Evolutionary conservation across 257 asterid genomes (phyloP), one percentile per base, ranked within the genome.

Genomic region (Eucommia ulmoides): DNA sequence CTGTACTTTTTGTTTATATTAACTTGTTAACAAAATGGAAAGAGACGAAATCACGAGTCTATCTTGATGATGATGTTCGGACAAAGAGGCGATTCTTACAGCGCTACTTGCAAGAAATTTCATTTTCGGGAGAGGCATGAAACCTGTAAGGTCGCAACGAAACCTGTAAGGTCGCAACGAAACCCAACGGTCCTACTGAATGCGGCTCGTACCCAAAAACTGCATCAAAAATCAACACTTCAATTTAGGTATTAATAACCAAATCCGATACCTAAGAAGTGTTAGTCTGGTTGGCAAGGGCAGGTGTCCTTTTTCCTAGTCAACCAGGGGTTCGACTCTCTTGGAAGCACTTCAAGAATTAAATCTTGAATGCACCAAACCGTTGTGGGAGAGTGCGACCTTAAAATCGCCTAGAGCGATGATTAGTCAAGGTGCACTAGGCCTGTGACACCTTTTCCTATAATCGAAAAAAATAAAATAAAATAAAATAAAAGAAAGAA

Each of bases 161-260:
- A 94, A 74, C 99, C 99, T 8, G 95, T 74, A 49, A 62, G 75
- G 60, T 83, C 83, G 2, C 95, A 61, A 86, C 70, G 57, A 81
- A 83, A 63, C 95, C 96, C 24, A 86, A 68, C 8, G 99, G 96
- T 94, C 92, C 79, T 62, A 91, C 99, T 20, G 99, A 91, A 75
- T 91, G 99, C 22, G 99, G 96, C 67, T 81, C 96, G 56, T 83
- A 91, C 17, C 94, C 96, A 63, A 91, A 81, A 77, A 86, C 99
- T 91, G 80, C 69, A 18, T 42, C n/a, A 42, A 42, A 21, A 42
- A 42, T n/a, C n/a, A n/a, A n/a, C n/a, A n/a, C n/a, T n/a, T n/a
- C n/a, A n/a, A n/a, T n/a, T n/a, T n/a, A n/a, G n/a, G n/a, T n/a
- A n/a, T n/a, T n/a, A n/a, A n/a, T n/a, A n/a, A n/a, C n/a, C n/a